Conservation (phyloP, 805 yeast genomes). For the Kurtzmaniella cleridarum region DNA sequence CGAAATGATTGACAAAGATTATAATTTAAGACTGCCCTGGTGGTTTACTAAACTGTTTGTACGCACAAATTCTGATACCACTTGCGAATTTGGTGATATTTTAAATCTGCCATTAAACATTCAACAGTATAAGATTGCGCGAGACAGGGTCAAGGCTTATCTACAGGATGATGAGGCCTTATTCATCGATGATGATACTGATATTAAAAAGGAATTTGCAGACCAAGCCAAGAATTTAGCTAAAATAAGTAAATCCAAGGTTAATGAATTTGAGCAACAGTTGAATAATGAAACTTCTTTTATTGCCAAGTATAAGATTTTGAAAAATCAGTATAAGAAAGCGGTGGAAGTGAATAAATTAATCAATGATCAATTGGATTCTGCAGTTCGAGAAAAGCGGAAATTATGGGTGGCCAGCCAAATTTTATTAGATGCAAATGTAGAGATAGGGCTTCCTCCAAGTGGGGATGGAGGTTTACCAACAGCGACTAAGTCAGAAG, state of each 20-base stretch:
- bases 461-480: constrained; percentile 4
- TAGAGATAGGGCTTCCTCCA: constrained; percentile 31
- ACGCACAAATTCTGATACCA: not conserved
- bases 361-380: constrained; percentile 23
- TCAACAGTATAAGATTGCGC: constrained; percentile 30
- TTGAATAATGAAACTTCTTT: constrained; percentile 7
- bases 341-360: constrained; percentile 33
- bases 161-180: constrained; percentile 11
- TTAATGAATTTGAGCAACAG: not conserved
- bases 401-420: constrained; percentile 39
- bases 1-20: constrained; percentile 26
- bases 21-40: constrained; percentile 35
- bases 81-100: constrained; percentile 12
- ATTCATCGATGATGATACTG: constrained; percentile 11
- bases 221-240: too few species aligned
- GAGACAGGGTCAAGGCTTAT: constrained; percentile 23
- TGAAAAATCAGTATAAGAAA: constrained; percentile 31
- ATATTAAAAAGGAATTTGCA: constrained; percentile 4
- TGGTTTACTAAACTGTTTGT: constrained; percentile 32
- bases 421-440: constrained; percentile 37
- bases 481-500: not conserved
- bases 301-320: constrained; percentile 17
- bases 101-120: constrained; percentile 25
- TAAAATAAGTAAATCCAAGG: constrained; percentile 9
- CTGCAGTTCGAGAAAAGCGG: constrained; percentile 25